phyloP scores from a whole-genome alignment of 2,329 filamentous ascomycete species.

The Massarina eburnea region DNA sequence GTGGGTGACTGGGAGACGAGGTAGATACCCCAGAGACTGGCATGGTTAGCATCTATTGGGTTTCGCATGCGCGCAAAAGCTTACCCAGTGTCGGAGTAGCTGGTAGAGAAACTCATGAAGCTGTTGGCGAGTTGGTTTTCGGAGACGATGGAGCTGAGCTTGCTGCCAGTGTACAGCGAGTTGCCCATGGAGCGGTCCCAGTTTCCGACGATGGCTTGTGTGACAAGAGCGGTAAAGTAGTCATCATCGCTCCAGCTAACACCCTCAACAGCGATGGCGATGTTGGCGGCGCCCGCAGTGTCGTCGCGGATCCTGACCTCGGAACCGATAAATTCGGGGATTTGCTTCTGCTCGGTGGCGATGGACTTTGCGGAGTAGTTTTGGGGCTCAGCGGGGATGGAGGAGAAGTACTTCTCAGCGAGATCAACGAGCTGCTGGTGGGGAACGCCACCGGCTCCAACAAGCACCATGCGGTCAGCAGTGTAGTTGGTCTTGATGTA shows the following conservation, averaged over 20 bases:
- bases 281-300: slow-evolving; percentile 93
- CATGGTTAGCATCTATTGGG: slow-evolving; percentile 28
- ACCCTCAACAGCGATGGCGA: slow-evolving; percentile 97
- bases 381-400: slow-evolving; percentile 73
- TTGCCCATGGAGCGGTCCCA: slow-evolving; percentile 99
- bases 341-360: slow-evolving; percentile 75
- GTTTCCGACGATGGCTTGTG: slow-evolving; percentile 98
- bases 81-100: slow-evolving; percentile 98
- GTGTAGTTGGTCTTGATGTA: slow-evolving; percentile 99
- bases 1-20: slow-evolving; percentile 88
- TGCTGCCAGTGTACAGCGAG: slow-evolving; percentile 95
- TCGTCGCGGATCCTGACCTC: slow-evolving; percentile 96
- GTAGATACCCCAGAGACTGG: slow-evolving; percentile 99
- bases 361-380: slow-evolving; percentile 72
- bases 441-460: slow-evolving; percentile 89
- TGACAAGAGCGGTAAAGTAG: slow-evolving; percentile 97
- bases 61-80: slow-evolving; percentile 33
- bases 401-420: slow-evolving; percentile 92
- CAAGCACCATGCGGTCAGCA: slow-evolving; percentile 98
- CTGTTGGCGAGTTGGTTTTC: slow-evolving; percentile 96
- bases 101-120: slow-evolving; percentile 99
- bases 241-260: slow-evolving; percentile 99
- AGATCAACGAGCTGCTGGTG: slow-evolving; percentile 93
- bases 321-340: slow-evolving; percentile 94
- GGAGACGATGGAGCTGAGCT: slow-evolving; percentile 92